Percentiles rank a stretch among this genome's conserved stretches.
phyloP scores from a whole-genome alignment of 305 asterid species.

The Andrographis paniculata region DNA sequence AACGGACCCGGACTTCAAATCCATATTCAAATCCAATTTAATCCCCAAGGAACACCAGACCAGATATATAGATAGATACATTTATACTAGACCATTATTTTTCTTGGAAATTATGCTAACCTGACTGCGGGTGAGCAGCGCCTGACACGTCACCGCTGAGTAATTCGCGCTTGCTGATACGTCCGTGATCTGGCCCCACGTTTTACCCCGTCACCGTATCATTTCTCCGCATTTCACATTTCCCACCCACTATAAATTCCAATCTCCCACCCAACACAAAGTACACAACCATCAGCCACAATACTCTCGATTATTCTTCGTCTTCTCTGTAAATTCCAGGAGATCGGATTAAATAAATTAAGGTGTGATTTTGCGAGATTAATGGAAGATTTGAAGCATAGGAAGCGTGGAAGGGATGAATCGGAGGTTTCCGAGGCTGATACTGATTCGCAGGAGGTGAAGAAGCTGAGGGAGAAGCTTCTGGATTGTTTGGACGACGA shows the following conservation, averaged over 20 bases:
- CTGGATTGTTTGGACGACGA: conserved; percentile 42
- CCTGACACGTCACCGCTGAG: conserved; percentile 41
- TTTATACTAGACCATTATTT: too few relatives aligned
- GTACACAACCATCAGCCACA: too few relatives aligned
- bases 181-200: conserved; percentile 30
- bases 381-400: conserved; percentile 37
- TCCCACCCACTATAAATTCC: conserved; percentile 15
- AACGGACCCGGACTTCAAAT: conserved; percentile 26
- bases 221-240: not conserved
- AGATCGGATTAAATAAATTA: too few relatives aligned
- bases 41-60: conserved; percentile 19
- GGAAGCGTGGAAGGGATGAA: conserved; percentile 44
- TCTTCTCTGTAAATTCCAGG: too few relatives aligned
- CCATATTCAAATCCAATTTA: conserved; percentile 25
- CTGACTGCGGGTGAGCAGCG: conserved; percentile 10
- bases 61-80: too few relatives aligned
- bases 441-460: conserved; percentile 52
- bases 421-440: conserved; percentile 25
- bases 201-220: conserved; percentile 21
- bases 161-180: conserved; percentile 18
- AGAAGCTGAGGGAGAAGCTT: conserved; percentile 51
- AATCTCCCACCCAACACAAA: conserved; percentile 10
- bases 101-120: not conserved
- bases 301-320: conserved; percentile 7
- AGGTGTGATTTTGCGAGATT: too few relatives aligned